Percentiles rank a stretch among this genome's conserved stretches.
These are phyloP conservation scores for Prunella vulgaris DNA, from an alignment of 257 asterid species.

Conservation along the genomic window DNA sequence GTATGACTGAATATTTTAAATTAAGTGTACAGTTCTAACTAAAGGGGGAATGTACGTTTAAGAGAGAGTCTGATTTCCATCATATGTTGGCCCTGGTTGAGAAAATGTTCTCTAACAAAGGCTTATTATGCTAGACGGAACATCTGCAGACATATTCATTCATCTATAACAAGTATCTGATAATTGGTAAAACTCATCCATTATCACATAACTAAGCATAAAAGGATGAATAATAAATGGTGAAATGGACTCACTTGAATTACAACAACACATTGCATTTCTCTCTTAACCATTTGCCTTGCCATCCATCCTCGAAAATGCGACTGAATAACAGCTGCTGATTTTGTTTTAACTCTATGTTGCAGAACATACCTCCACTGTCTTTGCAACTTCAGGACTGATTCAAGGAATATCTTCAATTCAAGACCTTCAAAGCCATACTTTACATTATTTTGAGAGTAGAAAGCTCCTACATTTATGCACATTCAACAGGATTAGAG, in stretches of 20 bases:
- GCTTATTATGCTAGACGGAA: background rate
- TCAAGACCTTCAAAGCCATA: conserved; percentile 32
- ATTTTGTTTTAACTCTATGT: conserved; percentile 31
- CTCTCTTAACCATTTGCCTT: conserved; percentile 39
- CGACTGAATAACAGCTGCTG: conserved; percentile 64
- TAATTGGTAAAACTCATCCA: background rate
- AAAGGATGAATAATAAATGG: conserved; percentile 14
- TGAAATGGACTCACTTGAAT: conserved; percentile 56
- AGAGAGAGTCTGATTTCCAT: background rate
- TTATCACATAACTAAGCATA: background rate
- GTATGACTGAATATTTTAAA: conserved; percentile 68
- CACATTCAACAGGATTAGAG: conserved; percentile 6
- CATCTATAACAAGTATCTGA: background rate
- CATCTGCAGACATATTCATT: background rate
- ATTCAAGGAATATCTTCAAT: conserved; percentile 39
- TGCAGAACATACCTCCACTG: conserved; percentile 67
- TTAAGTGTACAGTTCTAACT: background rate
- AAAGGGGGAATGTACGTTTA: background rate
- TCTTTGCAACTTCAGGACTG: conserved; percentile 71
- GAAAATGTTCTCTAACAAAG: background rate
- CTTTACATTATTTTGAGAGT: conserved; percentile 27
- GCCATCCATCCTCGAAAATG: conserved; percentile 64
- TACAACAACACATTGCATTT: conserved; percentile 41
- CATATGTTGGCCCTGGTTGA: background rate
- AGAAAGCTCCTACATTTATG: conserved; percentile 44